Base-by-base conservation (phyloP, 1,284 basidiomycete genomes). In the Sporisorium scitamineum region DNA sequence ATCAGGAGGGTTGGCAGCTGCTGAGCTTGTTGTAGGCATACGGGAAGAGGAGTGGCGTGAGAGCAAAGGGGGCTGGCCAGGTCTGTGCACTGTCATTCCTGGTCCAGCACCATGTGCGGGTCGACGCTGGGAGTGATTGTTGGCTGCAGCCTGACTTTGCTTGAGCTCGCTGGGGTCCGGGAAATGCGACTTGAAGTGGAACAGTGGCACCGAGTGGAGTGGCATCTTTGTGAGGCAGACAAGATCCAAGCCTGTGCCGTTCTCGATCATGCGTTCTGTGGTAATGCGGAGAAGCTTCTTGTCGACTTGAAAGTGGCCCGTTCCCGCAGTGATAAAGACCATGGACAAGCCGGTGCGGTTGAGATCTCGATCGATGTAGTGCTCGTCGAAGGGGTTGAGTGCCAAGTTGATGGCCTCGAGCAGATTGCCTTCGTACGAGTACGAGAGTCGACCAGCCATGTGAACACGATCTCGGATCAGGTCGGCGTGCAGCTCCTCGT, bases 351-450 rank as follows among this genome's bases (percentile, higher is more conserved):
- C 97, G 0, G 96, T 98, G n/a, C 95, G 88, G 9, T 92, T 94
- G 6, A 99, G 88, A 51, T 97, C 97, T 26, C 96, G 92, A 84
- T 99, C 96, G 77, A 99, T 92, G 85, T 96, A 97, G 85, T 97
- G 94, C 26, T 93, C 93, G 86, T 99, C 95, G 26, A 93, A 93
- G 0, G 95, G 94, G 82, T 96, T 97, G 20, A 98, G 89, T 1
- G 92, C 93, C 57, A 99, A 89, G 80, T 98, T 98, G 77, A 98
- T 89, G 1, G 95, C 94, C 86, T 99, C 96, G 9, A 99, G 90
- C 29, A 99, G 88, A 47, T 95, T 96, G 2, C 95, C 95, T 80
- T 98, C 94, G 82, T 97, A 94, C 0, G 97, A 95, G 84, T 91
- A 91, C 0, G 92, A 92, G 41, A 96, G 87, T 31, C 89, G 88